These are phyloP conservation scores for Xerocomellus intermedius DNA, from an alignment of 768 basidiomycete genomes.

Conservation along the genomic window DNA sequence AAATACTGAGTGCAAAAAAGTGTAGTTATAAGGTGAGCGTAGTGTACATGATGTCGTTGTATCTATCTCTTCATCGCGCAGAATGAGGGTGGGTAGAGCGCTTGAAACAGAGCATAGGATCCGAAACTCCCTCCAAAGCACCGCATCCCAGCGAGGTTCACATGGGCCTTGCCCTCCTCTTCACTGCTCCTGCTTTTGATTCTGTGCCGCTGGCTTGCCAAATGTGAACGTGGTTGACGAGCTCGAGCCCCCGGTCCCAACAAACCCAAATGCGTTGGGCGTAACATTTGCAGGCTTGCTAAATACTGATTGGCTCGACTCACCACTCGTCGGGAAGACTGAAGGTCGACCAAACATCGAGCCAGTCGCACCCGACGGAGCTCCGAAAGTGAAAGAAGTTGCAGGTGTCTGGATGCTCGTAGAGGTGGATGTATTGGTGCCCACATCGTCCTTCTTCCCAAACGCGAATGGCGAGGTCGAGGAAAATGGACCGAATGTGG, in stretches of 20 bases:
- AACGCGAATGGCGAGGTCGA: conserved; percentile 14
- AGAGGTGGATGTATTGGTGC: conserved; percentile 3
- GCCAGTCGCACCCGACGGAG: conserved; percentile 5
- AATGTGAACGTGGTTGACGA: conserved; percentile 21
- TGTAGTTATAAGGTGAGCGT: conserved; percentile 7
- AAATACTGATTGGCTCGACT: conserved; percentile 10
- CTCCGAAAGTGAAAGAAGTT: conserved; percentile 21
- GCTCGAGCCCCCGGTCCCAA: conserved; percentile 17
- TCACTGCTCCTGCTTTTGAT: conserved; percentile 36
- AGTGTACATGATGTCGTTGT: conserved; percentile 15
- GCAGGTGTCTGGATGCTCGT: conserved; percentile 26
- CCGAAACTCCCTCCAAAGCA: neutral
- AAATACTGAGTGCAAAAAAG: neutral
- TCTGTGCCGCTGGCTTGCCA: conserved; percentile 29
- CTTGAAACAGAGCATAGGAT: neutral
- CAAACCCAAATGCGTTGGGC: conserved; percentile 35
- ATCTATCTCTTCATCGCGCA: neutral
- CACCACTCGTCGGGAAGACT: neutral
- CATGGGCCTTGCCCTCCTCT: neutral
- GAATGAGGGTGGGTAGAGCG: neutral
- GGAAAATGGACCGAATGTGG: conserved; percentile 5
- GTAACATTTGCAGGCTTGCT: conserved; percentile 19
- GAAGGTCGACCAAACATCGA: conserved; percentile 13
- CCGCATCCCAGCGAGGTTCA: neutral
- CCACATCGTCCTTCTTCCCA: conserved; percentile 13